Base-by-base conservation (phyloP, 768 basidiomycete genomes). In the Saitozyma podzolica region DNA sequence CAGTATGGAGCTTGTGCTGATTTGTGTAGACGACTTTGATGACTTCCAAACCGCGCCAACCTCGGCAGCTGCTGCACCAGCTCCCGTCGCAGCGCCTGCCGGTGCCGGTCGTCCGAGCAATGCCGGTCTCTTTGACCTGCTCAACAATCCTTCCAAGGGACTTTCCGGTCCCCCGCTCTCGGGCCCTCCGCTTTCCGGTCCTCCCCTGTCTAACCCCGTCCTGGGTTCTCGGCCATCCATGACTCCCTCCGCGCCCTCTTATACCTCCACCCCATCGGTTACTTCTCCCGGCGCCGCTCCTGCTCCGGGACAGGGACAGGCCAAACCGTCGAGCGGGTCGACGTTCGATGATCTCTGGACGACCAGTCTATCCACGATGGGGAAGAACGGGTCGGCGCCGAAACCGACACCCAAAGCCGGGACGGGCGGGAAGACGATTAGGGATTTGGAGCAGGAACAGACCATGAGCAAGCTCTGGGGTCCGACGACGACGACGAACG, bases 371-470 rank as follows among this genome's bases (percentile, higher is more conserved):
- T 84, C 84, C 53, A 75, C 84, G 2, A 75, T 69, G 43, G 64
- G 64, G 43, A 55, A 55, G 1, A 62, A 54, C 43, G 8, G 79
- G 11, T 42, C 40, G 63, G 73, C 1, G 69, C 75, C 47, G 41
- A 61, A 10, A 58, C 50, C 16, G 49, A 29, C 29, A 2, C 29
- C 62, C 6, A 51, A 14, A 16, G 20, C 19, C n/a, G 58, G 6
- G 11, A 40, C 60, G 13, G 68, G 64, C 13, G 82, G 83, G 45
- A 92, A 92, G 83, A 89, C 88, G 50, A 94, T 95, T 73, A 89
- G 89, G 79, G 92, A 92, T 72, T 76, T 96, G 66, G 89, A 91
- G 81, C 87, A 86, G 80, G 92, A 95, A 82, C 92, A 93, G 82
- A 84, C 87, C 3, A 85, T 84, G 75, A 86, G 88, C 19, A 86